Evolutionary conservation across 164 flowering plant species (phyloP), one percentile per base, ranked within the genome.

Genomic region (Stephania japonica): DNA sequence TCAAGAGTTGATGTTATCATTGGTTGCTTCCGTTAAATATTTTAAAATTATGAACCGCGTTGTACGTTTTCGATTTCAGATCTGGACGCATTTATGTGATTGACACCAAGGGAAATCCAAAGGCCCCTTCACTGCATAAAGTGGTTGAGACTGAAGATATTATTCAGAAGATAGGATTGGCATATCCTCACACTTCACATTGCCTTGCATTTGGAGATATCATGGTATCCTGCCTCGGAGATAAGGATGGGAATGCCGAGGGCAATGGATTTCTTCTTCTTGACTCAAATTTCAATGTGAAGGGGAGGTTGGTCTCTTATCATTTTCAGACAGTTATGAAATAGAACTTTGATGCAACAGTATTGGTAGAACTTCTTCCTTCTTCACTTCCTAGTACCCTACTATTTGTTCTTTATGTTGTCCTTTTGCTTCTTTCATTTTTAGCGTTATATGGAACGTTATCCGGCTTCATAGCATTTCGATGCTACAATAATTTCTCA

Each of bases 191-290:
- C 85, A 95, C 99, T 23, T 83, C 99, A 26, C 99, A 95, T 80
- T 95, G 99, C 85, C 97, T 95, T 80, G 98, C 93, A 66, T 88
- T 97, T 77, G 98, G 99, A 69, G 99, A 95, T 66, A 77, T 95
- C 62, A 61, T 95, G 92, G 83, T 95, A 13, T 95, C 99, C 16
- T 95, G 99, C 81, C 93, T 95, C 69, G 99, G 99, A 75, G 97
- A 90, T 74, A 86, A 84, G 73, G 91, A 91, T 73, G 99, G 98
- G 76, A 95, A 93, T 65, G 97, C 95, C 41, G 78, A 88, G 71
- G 98, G 98, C 64, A 90, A 78, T 82, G 99, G 99, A 8, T 95
- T 95, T 82, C 98, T 95, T 78, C 94, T 95, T 65, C 98, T 95
- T 42, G 98, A 95, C 76, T 88, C 98, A 1, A 89, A 93, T 10